phyloP scores from a whole-genome alignment of 2,329 filamentous ascomycete species.

The Xylaria sp. region DNA sequence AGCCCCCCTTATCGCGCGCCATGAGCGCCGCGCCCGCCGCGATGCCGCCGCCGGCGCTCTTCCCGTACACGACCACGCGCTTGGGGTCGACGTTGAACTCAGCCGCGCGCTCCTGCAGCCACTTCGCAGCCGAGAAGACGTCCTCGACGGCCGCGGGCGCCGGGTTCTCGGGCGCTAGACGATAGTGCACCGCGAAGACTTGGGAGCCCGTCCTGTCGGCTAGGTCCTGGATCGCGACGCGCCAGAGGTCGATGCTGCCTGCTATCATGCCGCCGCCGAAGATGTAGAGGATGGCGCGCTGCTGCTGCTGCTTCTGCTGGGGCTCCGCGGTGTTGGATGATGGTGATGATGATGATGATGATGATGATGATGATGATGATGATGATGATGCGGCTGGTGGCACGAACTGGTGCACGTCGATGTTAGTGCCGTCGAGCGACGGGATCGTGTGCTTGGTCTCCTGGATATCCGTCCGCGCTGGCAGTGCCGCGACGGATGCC shows the following conservation, averaged over 20 bases:
- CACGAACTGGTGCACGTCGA: constrained; percentile 42
- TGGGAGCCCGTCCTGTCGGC: constrained; percentile 38
- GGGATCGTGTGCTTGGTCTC: constrained; percentile 39
- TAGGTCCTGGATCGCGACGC: constrained; percentile 28
- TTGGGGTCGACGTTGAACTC: constrained; percentile 42
- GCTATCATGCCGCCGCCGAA: constrained; percentile 45
- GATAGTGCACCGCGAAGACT: constrained; percentile 57
- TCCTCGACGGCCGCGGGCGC: constrained; percentile 59
- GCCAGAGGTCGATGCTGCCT: constrained; percentile 39
- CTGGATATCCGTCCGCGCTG: constrained; percentile 29
- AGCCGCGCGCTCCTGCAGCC: constrained; percentile 51
- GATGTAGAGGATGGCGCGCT: constrained; percentile 43
- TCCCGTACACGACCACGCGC: constrained; percentile 40
- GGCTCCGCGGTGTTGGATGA: no score
- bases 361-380: no score
- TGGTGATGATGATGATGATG: no score
- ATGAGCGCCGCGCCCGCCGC: constrained; percentile 53
- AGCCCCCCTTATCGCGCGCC: constrained; percentile 45
- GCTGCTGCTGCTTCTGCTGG: no score
- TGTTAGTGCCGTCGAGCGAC: constrained; percentile 40
- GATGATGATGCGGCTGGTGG: constrained; percentile 25
- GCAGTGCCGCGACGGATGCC: neutral
- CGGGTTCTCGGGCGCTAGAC: constrained; percentile 61
- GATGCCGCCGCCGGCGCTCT: constrained; percentile 44
- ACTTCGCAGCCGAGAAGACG: constrained; percentile 42